phyloP scores from a whole-genome alignment of 768 basidiomycete species.

The Xerocomellus amylosporus region DNA sequence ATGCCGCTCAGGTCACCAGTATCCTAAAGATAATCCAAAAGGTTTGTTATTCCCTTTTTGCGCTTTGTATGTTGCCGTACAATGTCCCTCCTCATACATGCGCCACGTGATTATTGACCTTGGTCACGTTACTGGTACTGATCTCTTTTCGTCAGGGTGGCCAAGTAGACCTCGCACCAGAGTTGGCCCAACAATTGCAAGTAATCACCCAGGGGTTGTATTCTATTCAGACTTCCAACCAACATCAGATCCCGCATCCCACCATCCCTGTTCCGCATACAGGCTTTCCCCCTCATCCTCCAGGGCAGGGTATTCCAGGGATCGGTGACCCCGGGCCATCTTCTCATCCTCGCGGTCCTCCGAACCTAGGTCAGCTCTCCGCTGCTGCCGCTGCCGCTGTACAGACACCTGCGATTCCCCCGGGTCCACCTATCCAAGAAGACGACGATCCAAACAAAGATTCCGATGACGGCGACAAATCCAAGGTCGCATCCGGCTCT shows the following conservation, averaged over 20 bases:
- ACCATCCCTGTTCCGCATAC: slow-evolving; percentile 42
- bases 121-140: slow-evolving; percentile 18
- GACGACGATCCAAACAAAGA: slow-evolving; percentile 27
- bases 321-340: slow-evolving; percentile 71
- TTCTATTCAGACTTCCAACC: slow-evolving; percentile 25
- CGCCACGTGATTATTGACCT: slow-evolving; percentile 27
- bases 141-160: slow-evolving; percentile 35
- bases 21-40: slow-evolving; percentile 60
- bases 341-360: slow-evolving; percentile 66
- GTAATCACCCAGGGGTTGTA: slow-evolving; percentile 48
- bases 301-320: slow-evolving; percentile 43
- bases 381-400: slow-evolving; percentile 44
- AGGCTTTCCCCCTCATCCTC: slow-evolving; percentile 16
- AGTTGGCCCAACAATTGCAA: slow-evolving; percentile 57
- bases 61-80: background rate
- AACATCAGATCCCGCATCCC: slow-evolving; percentile 31
- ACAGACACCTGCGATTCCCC: slow-evolving; percentile 34
- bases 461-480: slow-evolving; percentile 27
- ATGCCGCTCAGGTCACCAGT: slow-evolving; percentile 56
- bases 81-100: background rate
- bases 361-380: slow-evolving; percentile 58
- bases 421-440: slow-evolving; percentile 18
- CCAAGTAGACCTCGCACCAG: slow-evolving; percentile 55
- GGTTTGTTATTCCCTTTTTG: slow-evolving; percentile 36
- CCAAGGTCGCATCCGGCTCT: slow-evolving; percentile 28